Base-by-base conservation (phyloP, 495 filamentous ascomycete genomes). In the Xylaria curta region DNA sequence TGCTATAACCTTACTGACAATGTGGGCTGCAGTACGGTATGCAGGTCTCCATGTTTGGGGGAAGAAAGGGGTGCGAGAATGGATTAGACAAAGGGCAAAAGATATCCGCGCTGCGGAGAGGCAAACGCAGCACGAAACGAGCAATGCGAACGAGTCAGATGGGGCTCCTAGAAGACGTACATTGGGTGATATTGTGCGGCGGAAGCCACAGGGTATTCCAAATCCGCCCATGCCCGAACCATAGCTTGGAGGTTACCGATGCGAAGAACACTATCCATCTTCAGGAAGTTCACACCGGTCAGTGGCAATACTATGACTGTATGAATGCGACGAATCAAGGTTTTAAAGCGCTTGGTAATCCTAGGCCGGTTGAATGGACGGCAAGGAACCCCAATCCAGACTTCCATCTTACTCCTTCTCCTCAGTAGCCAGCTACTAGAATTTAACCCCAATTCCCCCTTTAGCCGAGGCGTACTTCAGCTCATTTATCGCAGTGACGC, bases 391-490 rank as follows among this genome's bases (percentile, higher is more conserved):
- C 58, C 19, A 40, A 40, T 40, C 58, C 7, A 44, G n/a, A 28
- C 1, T 17, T 26, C 60, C 60, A 26, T 44, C 60, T 21, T 7
- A 21, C 24, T 26, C 49, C 6, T 62, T 42, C 60, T 62, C 38
- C 60, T 44, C 21, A 63, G 60, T 19, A 62, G 9, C n/a, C 24
- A 62, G 36, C 59, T 42, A 3, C 13, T 5, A 42, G 26, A 36
- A 10, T 63, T n/a, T 21, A 3, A 42, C 19, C 38, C 60, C 58
- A 38, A 63, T 28, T 15, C 42, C 60, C 38, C 15, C 36, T 63
- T 63, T 63, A 63, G 60, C 60, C 60, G 60, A 63, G 60, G 60
- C 38, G 38, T 36, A 8, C 59, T 42, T 40, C 59, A 42, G 36
- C 59, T 21, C 59, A 38, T 61, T 24, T 24, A 40, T 42, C 59